Conservation (phyloP, 352 stramenopile species). For the Pythium volutum region DNA sequence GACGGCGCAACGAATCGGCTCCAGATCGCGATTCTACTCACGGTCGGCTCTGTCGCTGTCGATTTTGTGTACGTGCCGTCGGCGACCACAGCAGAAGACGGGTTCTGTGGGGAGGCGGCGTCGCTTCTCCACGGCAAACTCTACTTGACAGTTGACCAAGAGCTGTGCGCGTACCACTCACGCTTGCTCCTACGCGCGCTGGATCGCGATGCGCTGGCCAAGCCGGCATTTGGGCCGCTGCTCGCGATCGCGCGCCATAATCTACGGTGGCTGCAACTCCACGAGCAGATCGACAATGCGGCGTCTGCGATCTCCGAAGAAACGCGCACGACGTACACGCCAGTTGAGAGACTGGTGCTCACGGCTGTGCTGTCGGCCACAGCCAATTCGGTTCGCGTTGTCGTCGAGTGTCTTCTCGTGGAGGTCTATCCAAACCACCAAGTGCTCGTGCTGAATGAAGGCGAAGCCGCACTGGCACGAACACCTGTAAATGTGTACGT, state of each 20-base stretch:
- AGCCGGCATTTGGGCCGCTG: not conserved
- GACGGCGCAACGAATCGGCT: not conserved
- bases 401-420: constrained; percentile 32
- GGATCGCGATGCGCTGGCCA: not conserved
- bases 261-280: not conserved
- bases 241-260: constrained; percentile 4
- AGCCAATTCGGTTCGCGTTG: not conserved
- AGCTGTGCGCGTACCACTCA: not conserved
- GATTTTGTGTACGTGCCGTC: constrained; percentile 1
- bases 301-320: not conserved
- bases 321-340: not conserved
- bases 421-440: constrained; percentile 15
- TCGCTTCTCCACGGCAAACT: not conserved
- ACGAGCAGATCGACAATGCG: not conserved
- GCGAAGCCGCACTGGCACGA: not conserved
- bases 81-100: not conserved
- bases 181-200: not conserved
- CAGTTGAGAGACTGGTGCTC: not conserved
- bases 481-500: not conserved
- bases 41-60: not conserved
- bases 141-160: not conserved
- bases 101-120: not conserved
- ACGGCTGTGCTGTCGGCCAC: not conserved
- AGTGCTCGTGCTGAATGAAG: constrained; percentile 26
- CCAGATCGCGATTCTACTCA: not conserved